Evolutionary conservation across 2,329 filamentous ascomycete species (phyloP).

Genomic region (Ophiostoma piceae): DNA sequence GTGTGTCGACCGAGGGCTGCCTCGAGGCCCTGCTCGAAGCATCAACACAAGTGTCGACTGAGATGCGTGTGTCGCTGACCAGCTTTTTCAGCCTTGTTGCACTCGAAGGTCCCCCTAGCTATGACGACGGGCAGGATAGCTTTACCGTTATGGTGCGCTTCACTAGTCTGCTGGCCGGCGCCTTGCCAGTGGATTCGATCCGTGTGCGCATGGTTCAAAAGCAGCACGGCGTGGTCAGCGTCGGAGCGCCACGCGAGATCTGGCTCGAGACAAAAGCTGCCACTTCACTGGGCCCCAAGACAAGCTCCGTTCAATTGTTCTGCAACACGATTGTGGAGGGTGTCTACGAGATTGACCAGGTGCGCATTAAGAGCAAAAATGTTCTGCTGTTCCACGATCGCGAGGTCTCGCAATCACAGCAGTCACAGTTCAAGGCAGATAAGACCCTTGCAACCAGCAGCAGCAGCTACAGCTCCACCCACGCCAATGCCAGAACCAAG

Average conservation of each 20-base stretch:
- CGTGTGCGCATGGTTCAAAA: constrained; percentile 58
- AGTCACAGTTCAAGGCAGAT: neutral
- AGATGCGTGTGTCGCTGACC: constrained; percentile 62
- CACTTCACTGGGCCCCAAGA: constrained; percentile 50
- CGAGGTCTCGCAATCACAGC: constrained; percentile 32
- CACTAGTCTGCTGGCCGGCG: constrained; percentile 65
- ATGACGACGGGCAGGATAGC: constrained; percentile 66
- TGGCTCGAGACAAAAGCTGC: constrained; percentile 34
- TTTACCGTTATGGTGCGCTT: constrained; percentile 66
- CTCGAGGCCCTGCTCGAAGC: constrained; percentile 45
- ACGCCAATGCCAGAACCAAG: constrained; percentile 24
- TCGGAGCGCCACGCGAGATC: constrained; percentile 55
- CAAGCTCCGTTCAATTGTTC: constrained; percentile 42
- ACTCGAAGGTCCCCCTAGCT: constrained; percentile 62
- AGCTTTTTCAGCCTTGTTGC: constrained; percentile 69
- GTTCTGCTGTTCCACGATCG: constrained; percentile 62
- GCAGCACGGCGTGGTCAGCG: constrained; percentile 41
- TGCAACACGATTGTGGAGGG: constrained; percentile 63
- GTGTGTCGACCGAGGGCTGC: constrained; percentile 42
- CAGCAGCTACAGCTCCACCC: neutral
- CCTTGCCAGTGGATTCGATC: constrained; percentile 60
- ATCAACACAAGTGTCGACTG: constrained; percentile 45
- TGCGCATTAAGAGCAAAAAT: constrained; percentile 60
- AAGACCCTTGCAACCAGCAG: neutral
- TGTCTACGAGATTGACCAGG: constrained; percentile 66